These are phyloP conservation scores for Lanmaoa rubissima DNA, from an alignment of 768 basidiomycete genomes.

Conservation along the genomic window DNA sequence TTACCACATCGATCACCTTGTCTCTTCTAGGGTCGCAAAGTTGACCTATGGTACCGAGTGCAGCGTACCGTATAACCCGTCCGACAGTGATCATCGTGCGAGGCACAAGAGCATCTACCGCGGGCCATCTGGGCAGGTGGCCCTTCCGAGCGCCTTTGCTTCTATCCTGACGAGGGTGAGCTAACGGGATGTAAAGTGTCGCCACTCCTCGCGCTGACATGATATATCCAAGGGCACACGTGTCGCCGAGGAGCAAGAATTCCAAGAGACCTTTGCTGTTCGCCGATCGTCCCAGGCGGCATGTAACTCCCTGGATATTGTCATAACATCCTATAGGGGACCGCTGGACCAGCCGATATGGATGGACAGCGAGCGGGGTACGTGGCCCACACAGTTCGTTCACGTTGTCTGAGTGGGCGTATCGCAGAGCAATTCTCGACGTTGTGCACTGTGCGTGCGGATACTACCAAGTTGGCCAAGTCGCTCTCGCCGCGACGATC, in stretches of 20 bases:
- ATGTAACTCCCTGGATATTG: constrained; percentile 20
- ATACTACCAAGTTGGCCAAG: constrained; percentile 31
- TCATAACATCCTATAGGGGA: constrained; percentile 35
- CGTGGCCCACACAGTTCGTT: background rate
- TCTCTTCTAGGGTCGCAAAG: constrained; percentile 46
- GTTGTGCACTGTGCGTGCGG: constrained; percentile 36
- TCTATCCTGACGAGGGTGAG: constrained; percentile 43
- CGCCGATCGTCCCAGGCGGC: constrained; percentile 24
- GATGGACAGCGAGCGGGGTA: constrained; percentile 36
- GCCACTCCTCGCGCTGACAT: background rate
- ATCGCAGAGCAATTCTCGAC: constrained; percentile 33
- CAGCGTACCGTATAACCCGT: constrained; percentile 33
- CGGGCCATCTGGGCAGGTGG: constrained; percentile 37
- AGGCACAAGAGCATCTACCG: constrained; percentile 34
- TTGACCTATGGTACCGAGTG: constrained; percentile 48
- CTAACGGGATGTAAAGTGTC: background rate
- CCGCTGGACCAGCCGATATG: constrained; percentile 26
- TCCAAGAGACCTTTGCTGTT: constrained; percentile 37
- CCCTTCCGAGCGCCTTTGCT: constrained; percentile 41
- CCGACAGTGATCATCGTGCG: constrained; percentile 40
- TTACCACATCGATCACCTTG: constrained; percentile 46
- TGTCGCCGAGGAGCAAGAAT: constrained; percentile 46
- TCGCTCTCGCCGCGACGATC: constrained; percentile 21
- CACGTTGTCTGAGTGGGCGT: background rate
- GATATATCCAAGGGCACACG: constrained; percentile 38